Evolutionary conservation across 352 stramenopile species (phyloP), one percentile per base, ranked within the genome.

Genomic region (Globisporangium mamillatum): DNA sequence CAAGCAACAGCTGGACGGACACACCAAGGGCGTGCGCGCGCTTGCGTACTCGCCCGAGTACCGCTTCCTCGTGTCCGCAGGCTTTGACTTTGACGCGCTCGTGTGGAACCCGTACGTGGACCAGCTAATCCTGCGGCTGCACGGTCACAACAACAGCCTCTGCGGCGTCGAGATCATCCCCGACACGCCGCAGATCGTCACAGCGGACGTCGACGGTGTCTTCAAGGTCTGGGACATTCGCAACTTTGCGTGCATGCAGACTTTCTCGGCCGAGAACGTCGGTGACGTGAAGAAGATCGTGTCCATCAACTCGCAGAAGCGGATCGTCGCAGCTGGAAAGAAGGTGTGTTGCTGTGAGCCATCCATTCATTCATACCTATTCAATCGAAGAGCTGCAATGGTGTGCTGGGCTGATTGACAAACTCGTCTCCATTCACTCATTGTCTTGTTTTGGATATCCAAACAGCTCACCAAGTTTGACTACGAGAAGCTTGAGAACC

Each of bases 81-180:
- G 89, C 9, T 97, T 97, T 69, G 90, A 97, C 65, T 96, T 95
- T 57, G 87, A 97, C 59, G 88, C 84, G 52, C 73, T 94, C 8
- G 88, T 97, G 24, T 97, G 90, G 89, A 97, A 96, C 62, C 90
- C 90, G 27, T 97, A 97, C 75, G 87, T 96, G 1, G 85, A 94
- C 63, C 86, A 95, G 68, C 77, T 96, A 48, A 97, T 97, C 58
- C 59, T 95, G 60, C 80, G 88, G 4, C 77, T 97, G 3, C 85
- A 93, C 46, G 90, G 90, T 44, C 90, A 97, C 72, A 93, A 87
- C 65, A 93, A 92, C 66, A 90, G 86, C 56, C 73, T 97, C 18
- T 94, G 86, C 34, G 86, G 90, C 8, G 88, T 96, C 38, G 85
- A 96, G 71, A 94, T 96, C 71, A 88, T 96, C 53, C 78, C 85